Base-by-base conservation (phyloP, 2,329 filamentous ascomycete genomes). In the Hymenoscyphus linearis region DNA sequence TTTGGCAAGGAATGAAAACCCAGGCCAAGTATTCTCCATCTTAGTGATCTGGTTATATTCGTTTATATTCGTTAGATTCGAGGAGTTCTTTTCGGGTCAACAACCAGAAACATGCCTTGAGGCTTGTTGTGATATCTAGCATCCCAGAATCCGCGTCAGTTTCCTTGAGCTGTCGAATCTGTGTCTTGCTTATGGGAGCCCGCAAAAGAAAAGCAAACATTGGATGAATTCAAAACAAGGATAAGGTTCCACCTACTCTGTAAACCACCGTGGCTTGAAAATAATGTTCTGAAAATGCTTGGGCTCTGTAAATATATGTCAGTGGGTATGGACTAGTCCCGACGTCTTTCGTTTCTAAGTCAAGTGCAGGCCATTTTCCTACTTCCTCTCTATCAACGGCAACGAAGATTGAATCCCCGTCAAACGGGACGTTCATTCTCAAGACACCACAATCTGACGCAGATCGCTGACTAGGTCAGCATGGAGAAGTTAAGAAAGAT, bases 401-500 rank as follows among this genome's bases (percentile, higher is more conserved):
- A 18, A 47, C n/a, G 40, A 22, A n/a, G 40, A 47, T n/a, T 47
- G 40, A n/a, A 47, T 47, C 22, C 40, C n/a, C 22, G n/a, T 47
- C 40, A 9, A 12, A 13, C 40, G 40, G 9, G 6, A 12, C 40
- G 4, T 7, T 16, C 37, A 4, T n/a, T 44, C 12, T 10, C n/a
- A 10, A 47, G 22, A 47, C 18, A 13, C 5, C 40, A 47, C 40
- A 47, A 12, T 47, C 12, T 47, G 40, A n/a, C 18, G 18, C 40
- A 47, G 22, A 47, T 18, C 5, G 26, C 37, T 56, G 6, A 9
- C 54, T 26, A 27, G 56, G 26, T 52, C 56, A 52, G 26, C 16
- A 58, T 58, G 56, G 55, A 18, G 25, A 58, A 58, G 36, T 52
- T 40, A 9, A 31, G 34, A 18, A 34, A 34, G 7, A 6, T 58